phyloP scores from a whole-genome alignment of 495 filamentous ascomycete species.

The Ramalina peruviana region DNA sequence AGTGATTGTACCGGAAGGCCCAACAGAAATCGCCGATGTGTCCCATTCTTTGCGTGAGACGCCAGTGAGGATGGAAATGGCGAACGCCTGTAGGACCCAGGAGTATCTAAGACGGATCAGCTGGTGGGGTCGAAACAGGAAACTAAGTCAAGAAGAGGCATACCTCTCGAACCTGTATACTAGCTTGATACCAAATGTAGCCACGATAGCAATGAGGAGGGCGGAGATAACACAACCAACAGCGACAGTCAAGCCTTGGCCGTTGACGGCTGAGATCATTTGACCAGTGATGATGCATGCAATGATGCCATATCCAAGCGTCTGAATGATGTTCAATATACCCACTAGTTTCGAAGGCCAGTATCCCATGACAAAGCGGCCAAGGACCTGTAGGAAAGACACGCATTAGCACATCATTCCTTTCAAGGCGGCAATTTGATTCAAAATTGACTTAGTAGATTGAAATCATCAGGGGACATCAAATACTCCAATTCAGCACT shows the following conservation, averaged over 20 bases:
- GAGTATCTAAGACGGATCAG: conserved; percentile 35
- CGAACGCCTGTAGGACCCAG: conserved; percentile 52
- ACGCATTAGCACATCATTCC: background rate
- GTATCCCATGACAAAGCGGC: conserved; percentile 64
- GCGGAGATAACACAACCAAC: conserved; percentile 56
- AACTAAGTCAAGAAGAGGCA: background rate
- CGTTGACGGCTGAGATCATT: conserved; percentile 40
- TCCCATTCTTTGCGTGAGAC: conserved; percentile 55
- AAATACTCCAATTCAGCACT: conserved; percentile 4
- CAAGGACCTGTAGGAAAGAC: conserved; percentile 36
- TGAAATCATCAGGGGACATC: background rate
- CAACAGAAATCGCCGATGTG: conserved; percentile 28
- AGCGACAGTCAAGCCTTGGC: conserved; percentile 41
- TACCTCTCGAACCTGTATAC: conserved; percentile 57
- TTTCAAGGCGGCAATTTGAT: background rate
- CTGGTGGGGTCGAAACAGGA: conserved; percentile 8
- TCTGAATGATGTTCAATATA: conserved; percentile 51
- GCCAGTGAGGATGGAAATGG: conserved; percentile 50
- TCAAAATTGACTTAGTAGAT: background rate
- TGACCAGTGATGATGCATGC: conserved; percentile 40
- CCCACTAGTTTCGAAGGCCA: conserved; percentile 57
- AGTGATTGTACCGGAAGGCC: conserved; percentile 27
- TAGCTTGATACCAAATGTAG: conserved; percentile 57
- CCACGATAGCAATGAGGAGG: conserved; percentile 44
- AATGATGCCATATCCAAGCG: conserved; percentile 56